Percentiles rank a stretch among this genome's conserved stretches.
Conservation (phyloP, 805 yeast species). For the Clavispora vitiphila region DNA sequence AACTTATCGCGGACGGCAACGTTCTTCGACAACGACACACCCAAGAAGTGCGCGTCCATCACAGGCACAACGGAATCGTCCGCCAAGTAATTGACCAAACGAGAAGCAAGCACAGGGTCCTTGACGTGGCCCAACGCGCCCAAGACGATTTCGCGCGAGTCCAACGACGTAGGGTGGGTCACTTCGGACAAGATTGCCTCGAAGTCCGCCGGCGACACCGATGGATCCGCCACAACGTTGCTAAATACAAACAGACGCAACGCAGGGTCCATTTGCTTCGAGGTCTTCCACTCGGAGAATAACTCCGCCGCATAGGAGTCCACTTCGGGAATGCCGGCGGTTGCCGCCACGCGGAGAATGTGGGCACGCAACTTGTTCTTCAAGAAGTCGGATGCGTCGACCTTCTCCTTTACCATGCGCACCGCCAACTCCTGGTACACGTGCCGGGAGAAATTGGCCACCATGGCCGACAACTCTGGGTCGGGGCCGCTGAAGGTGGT, state of each 20-base stretch:
- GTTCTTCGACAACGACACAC: constrained; percentile 44
- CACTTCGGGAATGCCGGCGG: constrained; percentile 33
- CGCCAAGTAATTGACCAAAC: constrained; percentile 36
- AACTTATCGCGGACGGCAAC: constrained; percentile 35
- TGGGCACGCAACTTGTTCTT: constrained; percentile 31
- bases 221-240: constrained; percentile 35
- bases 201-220: constrained; percentile 29
- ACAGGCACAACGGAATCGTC: constrained; percentile 43
- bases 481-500: constrained; percentile 30
- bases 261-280: constrained; percentile 37
- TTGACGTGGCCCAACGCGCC: constrained; percentile 48
- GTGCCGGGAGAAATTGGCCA: constrained; percentile 25
- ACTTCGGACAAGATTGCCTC: constrained; percentile 43
- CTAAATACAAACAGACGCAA: constrained; percentile 39
- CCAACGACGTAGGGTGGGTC: constrained; percentile 47
- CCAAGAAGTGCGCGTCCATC: constrained; percentile 57
- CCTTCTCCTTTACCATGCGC: constrained; percentile 14
- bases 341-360: constrained; percentile 38
- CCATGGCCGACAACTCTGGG: constrained; percentile 15
- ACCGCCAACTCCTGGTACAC: constrained; percentile 30
- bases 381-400: constrained; percentile 22
- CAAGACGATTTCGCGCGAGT: constrained; percentile 54
- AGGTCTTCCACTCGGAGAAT: constrained; percentile 21
- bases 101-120: constrained; percentile 28
- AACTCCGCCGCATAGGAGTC: constrained; percentile 28